Conservation (phyloP, 805 yeast genomes). For the Candida nitratophila region DNA sequence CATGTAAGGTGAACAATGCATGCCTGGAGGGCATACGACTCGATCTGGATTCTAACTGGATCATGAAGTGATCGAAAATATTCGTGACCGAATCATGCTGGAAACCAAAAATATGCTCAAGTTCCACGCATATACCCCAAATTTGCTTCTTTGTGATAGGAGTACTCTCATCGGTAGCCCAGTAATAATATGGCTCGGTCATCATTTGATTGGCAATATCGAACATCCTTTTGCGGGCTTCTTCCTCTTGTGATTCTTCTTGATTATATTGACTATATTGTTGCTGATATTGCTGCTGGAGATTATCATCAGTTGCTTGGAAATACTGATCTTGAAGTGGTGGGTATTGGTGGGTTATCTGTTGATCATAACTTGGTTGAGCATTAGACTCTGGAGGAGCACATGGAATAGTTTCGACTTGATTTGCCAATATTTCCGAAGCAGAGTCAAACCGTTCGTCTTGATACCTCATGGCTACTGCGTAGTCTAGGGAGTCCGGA, state of each 20-base stretch:
- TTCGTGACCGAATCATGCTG: constrained; percentile 73
- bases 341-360: no score
- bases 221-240: background rate
- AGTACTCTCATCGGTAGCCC: constrained; percentile 55
- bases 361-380: no score
- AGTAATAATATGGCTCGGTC: constrained; percentile 44
- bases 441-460: background rate
- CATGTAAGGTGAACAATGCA: constrained; percentile 74
- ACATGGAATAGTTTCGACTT: background rate
- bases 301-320: background rate
- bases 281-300: background rate
- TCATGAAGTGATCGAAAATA: constrained; percentile 76
- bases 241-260: background rate
- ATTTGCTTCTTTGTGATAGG: constrained; percentile 69
- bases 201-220: constrained; percentile 4
- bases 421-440: background rate
- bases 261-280: background rate
- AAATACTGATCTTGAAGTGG: no score
- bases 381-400: background rate
- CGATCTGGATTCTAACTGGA: constrained; percentile 79
- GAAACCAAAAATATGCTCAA: constrained; percentile 71
- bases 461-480: background rate
- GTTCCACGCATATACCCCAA: constrained; percentile 46
- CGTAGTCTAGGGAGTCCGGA: background rate
- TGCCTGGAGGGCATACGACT: constrained; percentile 65